phyloP scores from a whole-genome alignment of 495 filamentous ascomycete genomes.

The Aspergillus panamensis region DNA sequence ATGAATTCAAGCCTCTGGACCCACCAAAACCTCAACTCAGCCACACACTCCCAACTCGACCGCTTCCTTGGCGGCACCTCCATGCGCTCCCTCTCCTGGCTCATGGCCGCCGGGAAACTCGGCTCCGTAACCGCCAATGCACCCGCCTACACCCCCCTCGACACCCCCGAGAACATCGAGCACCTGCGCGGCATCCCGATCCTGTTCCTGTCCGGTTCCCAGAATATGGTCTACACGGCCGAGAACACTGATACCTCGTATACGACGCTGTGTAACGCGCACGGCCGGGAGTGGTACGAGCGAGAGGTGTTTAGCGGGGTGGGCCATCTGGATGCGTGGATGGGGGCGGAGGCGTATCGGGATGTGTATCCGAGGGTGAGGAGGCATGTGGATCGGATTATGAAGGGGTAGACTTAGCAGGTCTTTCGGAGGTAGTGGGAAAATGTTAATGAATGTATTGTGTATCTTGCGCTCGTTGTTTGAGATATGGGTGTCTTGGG shows the following conservation, averaged over 20 bases:
- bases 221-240: slow-evolving; percentile 5
- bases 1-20: slow-evolving; percentile 9
- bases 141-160: not conserved
- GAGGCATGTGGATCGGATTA: slow-evolving; percentile 1
- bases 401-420: too few species aligned
- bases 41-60: slow-evolving; percentile 3
- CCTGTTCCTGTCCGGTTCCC: not conserved
- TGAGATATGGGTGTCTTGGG: too few species aligned
- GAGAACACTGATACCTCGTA: slow-evolving; percentile 4
- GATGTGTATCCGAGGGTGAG: slow-evolving; percentile 7
- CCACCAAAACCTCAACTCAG: not conserved
- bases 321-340: slow-evolving; percentile 1
- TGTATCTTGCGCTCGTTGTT: too few species aligned
- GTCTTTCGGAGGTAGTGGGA: too few species aligned
- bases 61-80: slow-evolving; percentile 3
- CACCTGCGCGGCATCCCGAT: slow-evolving; percentile 1
- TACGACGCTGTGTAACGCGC: slow-evolving; percentile 3
- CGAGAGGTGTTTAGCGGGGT: slow-evolving; percentile 1
- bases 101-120: not conserved
- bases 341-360: slow-evolving; percentile 1
- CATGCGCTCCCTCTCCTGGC: slow-evolving; percentile 2
- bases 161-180: not conserved
- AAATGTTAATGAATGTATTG: too few species aligned
- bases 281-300: slow-evolving; percentile 6
- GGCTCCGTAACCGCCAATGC: slow-evolving; percentile 1